A percentile compares a stretch with the other conserved stretches of the same genome.
These are phyloP conservation scores for Rhododendron simsii DNA, from an alignment of 148 eudicot genomes.

Conservation along the genomic window DNA sequence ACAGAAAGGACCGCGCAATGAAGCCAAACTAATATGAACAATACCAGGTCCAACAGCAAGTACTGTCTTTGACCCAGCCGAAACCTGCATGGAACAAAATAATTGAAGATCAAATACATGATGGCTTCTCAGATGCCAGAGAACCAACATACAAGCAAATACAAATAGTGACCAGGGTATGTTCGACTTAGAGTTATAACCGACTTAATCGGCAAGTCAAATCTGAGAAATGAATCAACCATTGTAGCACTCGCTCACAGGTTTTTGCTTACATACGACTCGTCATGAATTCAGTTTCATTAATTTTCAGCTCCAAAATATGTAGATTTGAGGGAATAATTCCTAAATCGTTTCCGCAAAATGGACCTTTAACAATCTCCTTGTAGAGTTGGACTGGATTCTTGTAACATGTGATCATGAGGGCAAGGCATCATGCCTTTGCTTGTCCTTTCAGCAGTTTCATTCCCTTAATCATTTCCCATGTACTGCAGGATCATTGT, in stretches of 20 bases:
- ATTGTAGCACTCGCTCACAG: not conserved
- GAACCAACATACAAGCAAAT: not conserved
- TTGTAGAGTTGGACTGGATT: not conserved
- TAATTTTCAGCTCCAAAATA: not conserved
- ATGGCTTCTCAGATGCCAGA: not conserved
- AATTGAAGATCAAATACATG: not conserved
- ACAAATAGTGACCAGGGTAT: not conserved
- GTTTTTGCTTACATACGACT: not conserved
- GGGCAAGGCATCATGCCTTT: not conserved
- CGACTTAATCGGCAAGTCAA: not conserved
- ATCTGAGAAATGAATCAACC: not conserved
- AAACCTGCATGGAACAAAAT: conserved; percentile 43
- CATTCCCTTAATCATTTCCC: not conserved
- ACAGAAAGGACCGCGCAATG: not conserved
- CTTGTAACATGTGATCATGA: not conserved
- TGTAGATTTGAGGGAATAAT: not conserved
- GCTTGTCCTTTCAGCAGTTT: not conserved
- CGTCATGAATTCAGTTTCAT: not conserved
- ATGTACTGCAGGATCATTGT: not conserved
- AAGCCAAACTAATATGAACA: conserved; percentile 17
- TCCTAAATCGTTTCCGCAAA: not conserved
- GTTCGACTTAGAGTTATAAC: not conserved
- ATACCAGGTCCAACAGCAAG: conserved; percentile 95
- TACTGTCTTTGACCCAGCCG: conserved; percentile 88
- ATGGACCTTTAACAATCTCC: not conserved